Evolutionary conservation across 257 asterid genomes (phyloP), one percentile per base, ranked within the genome.

Genomic region (Pogostemon cablin): DNA sequence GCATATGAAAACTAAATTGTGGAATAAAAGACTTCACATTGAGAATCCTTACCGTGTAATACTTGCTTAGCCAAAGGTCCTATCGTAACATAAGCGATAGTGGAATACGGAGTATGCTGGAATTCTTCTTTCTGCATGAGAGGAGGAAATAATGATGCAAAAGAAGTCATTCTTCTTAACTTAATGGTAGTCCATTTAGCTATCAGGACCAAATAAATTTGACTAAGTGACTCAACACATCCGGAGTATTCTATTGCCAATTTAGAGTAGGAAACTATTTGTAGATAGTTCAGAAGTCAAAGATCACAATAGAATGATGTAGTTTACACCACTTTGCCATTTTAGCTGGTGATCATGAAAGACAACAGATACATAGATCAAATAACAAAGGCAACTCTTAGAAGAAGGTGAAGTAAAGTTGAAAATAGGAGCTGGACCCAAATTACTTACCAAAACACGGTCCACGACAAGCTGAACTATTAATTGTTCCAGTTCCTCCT

Each of bases 101-200:
- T 93, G 54, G 97, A 54, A 79, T 86, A 93, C 39, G 97, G 95
- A 72, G 96, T 93, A 79, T 93, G 99, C 88, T 90, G 97, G 71
- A 85, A 93, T 80, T 93, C 97, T 86, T 93, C 99, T 89, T 93
- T 91, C 99, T 93, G 96, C 73, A 79, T 20, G 55, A 62, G 61
- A 72, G 53, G 69, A 68, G 48, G 11, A 61, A 46, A 67, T 25
- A 20, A 52, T 44, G 55, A 71, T 6, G 56, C 41, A 66, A 58
- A 38, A 60, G 42, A 20, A 39, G 57, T 54, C 34, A 3, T 53
- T 32, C 32, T 52, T 38, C 40, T 54, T 58, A 59, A 67, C 48
- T 55, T 69, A 10, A 60, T 34, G 9, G 50, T 11, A 54, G 52
- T 57, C 42, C 52, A 58, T 57, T 53, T 15, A 9, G 58, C 32